Evolutionary conservation across 2,329 filamentous ascomycete species (phyloP).

Genomic region (Diaporthe longicolla): DNA sequence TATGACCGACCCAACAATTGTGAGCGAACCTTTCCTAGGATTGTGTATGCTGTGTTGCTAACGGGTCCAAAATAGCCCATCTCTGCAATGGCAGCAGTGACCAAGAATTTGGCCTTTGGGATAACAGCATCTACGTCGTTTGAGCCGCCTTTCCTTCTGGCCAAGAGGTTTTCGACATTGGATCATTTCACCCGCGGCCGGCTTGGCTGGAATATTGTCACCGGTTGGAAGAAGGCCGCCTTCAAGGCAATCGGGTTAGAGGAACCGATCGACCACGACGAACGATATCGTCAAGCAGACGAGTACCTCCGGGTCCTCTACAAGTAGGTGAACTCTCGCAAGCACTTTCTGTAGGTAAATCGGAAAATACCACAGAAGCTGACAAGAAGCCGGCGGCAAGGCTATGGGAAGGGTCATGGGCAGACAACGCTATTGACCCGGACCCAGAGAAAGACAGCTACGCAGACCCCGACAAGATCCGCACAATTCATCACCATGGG

Average conservation of each 20-base stretch:
- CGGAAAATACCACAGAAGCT: neutral
- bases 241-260: slow-evolving; percentile 69
- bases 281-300: slow-evolving; percentile 66
- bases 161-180: slow-evolving; percentile 73
- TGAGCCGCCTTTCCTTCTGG: slow-evolving; percentile 73
- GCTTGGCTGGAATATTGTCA: slow-evolving; percentile 78
- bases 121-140: slow-evolving; percentile 76
- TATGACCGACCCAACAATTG: slow-evolving; percentile 74
- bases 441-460: slow-evolving; percentile 64
- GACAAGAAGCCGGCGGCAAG: slow-evolving; percentile 46
- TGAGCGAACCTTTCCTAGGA: slow-evolving; percentile 51
- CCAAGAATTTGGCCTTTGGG: slow-evolving; percentile 73
- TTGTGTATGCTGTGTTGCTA: neutral
- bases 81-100: slow-evolving; percentile 76
- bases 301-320: slow-evolving; percentile 69
- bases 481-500: slow-evolving; percentile 67
- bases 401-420: slow-evolving; percentile 62
- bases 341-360: no score
- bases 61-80: slow-evolving; percentile 61
- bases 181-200: slow-evolving; percentile 74
- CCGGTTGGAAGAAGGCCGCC: slow-evolving; percentile 71
- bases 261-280: slow-evolving; percentile 63
- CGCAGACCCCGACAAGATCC: slow-evolving; percentile 64
- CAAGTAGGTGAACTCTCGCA: slow-evolving; percentile 55
- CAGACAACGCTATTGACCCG: slow-evolving; percentile 60